These are phyloP conservation scores for Teratosphaeria gauchensis DNA, from an alignment of 2,329 filamentous ascomycete species.

Conservation along the genomic window DNA sequence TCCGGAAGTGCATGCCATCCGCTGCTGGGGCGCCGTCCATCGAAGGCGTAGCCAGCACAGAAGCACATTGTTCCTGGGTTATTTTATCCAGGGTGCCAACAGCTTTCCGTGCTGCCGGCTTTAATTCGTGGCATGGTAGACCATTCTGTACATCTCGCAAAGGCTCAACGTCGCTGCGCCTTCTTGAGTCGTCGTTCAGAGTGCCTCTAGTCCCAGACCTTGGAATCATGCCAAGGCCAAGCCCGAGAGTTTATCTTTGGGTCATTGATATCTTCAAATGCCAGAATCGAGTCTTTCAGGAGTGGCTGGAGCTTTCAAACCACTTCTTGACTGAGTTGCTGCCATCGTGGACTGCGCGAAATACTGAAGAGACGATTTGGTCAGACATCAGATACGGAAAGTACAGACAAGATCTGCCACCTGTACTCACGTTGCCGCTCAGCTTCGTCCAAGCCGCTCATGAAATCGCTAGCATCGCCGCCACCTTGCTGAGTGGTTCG, in stretches of 20 bases:
- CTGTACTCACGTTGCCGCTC: constrained; percentile 56
- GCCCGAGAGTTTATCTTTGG: no score
- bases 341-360: constrained; percentile 40
- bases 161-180: no score
- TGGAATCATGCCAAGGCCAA: background rate
- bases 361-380: constrained; percentile 27
- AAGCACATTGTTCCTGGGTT: no score
- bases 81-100: no score
- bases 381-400: background rate
- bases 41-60: no score
- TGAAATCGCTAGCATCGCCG: constrained; percentile 66
- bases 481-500: constrained; percentile 30
- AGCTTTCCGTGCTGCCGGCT: no score
- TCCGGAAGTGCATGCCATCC: no score
- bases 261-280: background rate
- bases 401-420: background rate
- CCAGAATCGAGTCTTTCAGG: background rate
- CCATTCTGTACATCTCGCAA: no score
- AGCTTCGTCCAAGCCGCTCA: constrained; percentile 80
- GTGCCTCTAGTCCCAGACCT: no score
- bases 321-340: constrained; percentile 37
- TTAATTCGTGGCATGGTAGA: no score
- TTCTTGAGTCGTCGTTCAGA: no score
- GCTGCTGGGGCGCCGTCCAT: no score
- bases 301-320: constrained; percentile 24